A percentile compares a stretch with the other conserved stretches of the same genome.
These are phyloP conservation scores for Pseudisothecium myosuroides DNA, from an alignment of 225 moss, liverwort and hornwort genomes.

Conservation along the genomic window DNA sequence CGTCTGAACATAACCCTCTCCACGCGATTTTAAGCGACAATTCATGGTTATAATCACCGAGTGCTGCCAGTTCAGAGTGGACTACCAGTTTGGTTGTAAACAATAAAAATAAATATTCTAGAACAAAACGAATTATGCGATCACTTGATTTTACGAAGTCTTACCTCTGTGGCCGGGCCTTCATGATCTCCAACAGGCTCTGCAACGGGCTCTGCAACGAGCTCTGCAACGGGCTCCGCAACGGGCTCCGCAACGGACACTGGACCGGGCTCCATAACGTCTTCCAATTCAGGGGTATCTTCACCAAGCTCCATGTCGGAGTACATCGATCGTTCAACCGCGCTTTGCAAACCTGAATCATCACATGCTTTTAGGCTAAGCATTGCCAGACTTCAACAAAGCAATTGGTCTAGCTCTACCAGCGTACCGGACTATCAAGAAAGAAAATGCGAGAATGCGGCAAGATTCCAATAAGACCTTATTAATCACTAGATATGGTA, in stretches of 20 bases:
- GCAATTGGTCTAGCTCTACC: background rate
- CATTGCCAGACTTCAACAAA: background rate
- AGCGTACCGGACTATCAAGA: no score
- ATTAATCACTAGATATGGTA: no score
- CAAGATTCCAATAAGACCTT: no score
- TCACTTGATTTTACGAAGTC: background rate
- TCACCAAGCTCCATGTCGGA: background rate
- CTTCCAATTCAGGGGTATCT: slow-evolving; percentile 22
- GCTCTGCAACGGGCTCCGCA: background rate
- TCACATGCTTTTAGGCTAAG: background rate
- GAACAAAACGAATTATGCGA: background rate
- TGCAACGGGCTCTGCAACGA: background rate
- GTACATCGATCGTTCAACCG: background rate
- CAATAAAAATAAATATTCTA: no score
- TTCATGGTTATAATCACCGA: background rate
- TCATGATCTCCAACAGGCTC: background rate
- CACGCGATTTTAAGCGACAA: background rate
- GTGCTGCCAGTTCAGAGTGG: background rate
- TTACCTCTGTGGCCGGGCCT: background rate
- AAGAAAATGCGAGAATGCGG: background rate
- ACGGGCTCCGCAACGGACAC: background rate
- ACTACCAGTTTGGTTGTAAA: background rate
- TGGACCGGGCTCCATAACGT: background rate
- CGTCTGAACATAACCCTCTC: background rate
- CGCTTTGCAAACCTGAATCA: background rate